These are phyloP conservation scores for Backusella australiensis DNA, from an alignment of 192 early-diverging fungal species.

Conservation along the genomic window DNA sequence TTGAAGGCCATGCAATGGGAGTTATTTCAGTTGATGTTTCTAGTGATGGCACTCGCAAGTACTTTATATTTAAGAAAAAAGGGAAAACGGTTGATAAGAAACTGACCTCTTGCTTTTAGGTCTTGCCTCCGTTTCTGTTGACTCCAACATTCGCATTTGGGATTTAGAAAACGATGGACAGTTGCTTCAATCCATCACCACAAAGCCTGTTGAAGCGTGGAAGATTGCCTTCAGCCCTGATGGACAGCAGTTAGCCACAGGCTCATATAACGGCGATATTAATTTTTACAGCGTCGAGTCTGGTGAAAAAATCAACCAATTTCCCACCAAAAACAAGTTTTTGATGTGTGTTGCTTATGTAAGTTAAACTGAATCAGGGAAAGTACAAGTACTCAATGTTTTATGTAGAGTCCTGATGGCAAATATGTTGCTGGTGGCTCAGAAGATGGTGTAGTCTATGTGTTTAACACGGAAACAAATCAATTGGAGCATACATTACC, in stretches of 20 bases:
- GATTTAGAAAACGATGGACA: slow-evolving; percentile 56
- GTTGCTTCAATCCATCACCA: slow-evolving; percentile 57
- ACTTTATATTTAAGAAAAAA: neutral
- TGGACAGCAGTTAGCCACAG: slow-evolving; percentile 66
- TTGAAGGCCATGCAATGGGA: slow-evolving; percentile 77
- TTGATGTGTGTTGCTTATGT: slow-evolving; percentile 80
- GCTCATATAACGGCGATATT: slow-evolving; percentile 70
- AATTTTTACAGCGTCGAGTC: slow-evolving; percentile 69
- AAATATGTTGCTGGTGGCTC: slow-evolving; percentile 71
- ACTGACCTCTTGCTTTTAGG: slow-evolving; percentile 33
- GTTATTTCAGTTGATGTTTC: slow-evolving; percentile 73
- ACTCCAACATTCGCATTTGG: slow-evolving; percentile 78
- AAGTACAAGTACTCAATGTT: no score
- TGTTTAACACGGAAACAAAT: slow-evolving; percentile 40
- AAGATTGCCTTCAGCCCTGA: slow-evolving; percentile 72
- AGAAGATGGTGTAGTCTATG: slow-evolving; percentile 51
- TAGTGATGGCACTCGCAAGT: slow-evolving; percentile 51
- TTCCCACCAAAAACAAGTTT: slow-evolving; percentile 74
- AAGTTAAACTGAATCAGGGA: slow-evolving; percentile 15
- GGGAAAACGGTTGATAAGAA: neutral
- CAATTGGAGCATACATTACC: slow-evolving; percentile 40
- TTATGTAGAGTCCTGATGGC: slow-evolving; percentile 68
- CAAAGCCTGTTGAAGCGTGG: slow-evolving; percentile 75
- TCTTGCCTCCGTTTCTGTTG: slow-evolving; percentile 72
- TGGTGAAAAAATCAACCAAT: slow-evolving; percentile 60